These are phyloP conservation scores for Acmispon strigosus DNA, from an alignment of 306 rosid species.

Conservation along the genomic window DNA sequence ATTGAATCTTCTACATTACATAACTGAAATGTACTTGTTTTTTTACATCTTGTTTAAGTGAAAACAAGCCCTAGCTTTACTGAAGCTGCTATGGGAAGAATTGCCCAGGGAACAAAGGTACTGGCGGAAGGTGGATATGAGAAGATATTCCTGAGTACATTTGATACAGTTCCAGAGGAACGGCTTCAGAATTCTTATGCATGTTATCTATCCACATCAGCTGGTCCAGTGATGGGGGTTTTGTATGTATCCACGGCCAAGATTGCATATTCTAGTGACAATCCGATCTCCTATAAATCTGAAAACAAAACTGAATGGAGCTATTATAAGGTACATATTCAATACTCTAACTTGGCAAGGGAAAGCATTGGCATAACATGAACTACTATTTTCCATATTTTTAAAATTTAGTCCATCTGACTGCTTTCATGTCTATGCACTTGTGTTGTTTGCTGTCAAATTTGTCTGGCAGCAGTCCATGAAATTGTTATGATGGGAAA, in stretches of 20 bases:
- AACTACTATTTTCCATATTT: background rate
- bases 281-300: constrained; percentile 67
- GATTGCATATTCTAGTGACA: constrained; percentile 85
- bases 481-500: background rate
- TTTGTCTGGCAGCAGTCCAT: background rate
- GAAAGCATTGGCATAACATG: background rate
- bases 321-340: constrained; percentile 77
- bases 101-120: constrained; percentile 93
- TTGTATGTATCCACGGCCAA: constrained; percentile 70
- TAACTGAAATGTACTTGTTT: constrained; percentile 14
- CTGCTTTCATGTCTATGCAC: background rate
- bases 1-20: background rate
- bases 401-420: background rate
- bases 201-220: constrained; percentile 88
- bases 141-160: constrained; percentile 66
- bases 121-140: constrained; percentile 92
- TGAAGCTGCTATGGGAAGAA: constrained; percentile 96
- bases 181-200: constrained; percentile 75
- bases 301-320: constrained; percentile 71
- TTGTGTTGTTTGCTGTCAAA: background rate
- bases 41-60: constrained; percentile 38
- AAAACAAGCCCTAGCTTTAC: constrained; percentile 86
- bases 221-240: constrained; percentile 56
- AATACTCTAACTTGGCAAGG: background rate
- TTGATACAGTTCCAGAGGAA: constrained; percentile 73